Base-by-base conservation (phyloP, 1,284 basidiomycete genomes). In the Sanghuangporus sanghuang region DNA sequence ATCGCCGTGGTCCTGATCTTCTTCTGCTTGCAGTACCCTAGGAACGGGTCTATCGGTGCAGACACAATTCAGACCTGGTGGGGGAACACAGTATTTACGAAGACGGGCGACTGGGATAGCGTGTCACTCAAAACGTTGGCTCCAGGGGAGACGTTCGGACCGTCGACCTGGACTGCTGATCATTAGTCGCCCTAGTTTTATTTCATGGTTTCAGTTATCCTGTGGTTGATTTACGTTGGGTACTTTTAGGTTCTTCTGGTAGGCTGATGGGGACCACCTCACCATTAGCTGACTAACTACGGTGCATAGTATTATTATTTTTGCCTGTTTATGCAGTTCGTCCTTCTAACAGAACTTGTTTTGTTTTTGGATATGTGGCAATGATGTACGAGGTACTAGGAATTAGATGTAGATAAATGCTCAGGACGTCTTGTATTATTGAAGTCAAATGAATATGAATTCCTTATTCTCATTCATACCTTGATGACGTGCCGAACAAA, bases 1-100 rank as follows among this genome's bases (percentile, higher is more conserved):
- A 70, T 87, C 35, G 74, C 79, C 14, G 76, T 80, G 4, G 76
- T 89, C 55, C 65, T 87, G 65, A 85, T 89, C 63, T 89, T 89
- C 77, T 90, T 90, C 78, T 74, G 73, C 61, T 75, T 91, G 52
- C 84, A 89, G 71, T 90, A 85, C 68, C 89, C 89, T 1, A 69
- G 68, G 66, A 80, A 87, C 64, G 85, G 85, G n/a, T 73, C 72
- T 11, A 88, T 90, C 67, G 87, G 87, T 27, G 27, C 67, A 38
- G 73, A 77, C 55, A 85, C 71, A 0, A 73, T 90, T 53, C 81
- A 83, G 67, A 62, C 62, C 2, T 91, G 89, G 89, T 91, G 89
- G 89, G 89, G 89, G 16, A 90, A 90, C 67, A 83, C 77, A 0
- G 83, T 83, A 7, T 78, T 71, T 62, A 62, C 63, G 58, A 75